Percentiles rank a stretch among this genome's conserved stretches.
Conservation (phyloP, 2,329 filamentous ascomycete genomes). For the Grosmannia huntii region DNA sequence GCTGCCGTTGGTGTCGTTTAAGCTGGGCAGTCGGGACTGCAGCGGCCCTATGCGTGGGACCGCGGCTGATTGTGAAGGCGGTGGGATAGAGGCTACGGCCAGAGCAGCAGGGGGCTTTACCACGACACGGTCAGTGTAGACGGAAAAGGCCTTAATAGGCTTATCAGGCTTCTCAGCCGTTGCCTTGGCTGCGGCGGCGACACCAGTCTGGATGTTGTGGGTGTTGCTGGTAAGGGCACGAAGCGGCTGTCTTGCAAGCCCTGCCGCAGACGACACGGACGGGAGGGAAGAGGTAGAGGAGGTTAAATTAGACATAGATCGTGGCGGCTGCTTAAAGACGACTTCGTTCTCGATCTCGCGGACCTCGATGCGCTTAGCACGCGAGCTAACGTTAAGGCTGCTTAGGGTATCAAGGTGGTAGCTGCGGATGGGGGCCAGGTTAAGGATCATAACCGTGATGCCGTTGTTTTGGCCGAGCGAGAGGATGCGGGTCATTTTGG, state of each 20-base stretch:
- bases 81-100: background rate
- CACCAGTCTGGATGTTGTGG: constrained; percentile 57
- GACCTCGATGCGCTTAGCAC: constrained; percentile 92
- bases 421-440: constrained; percentile 78
- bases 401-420: constrained; percentile 91
- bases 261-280: constrained; percentile 29
- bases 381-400: constrained; percentile 86
- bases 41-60: constrained; percentile 9
- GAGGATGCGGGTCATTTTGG: constrained; percentile 93
- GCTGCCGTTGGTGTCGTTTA: background rate
- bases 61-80: background rate
- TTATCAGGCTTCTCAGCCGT: constrained; percentile 52
- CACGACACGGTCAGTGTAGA: constrained; percentile 60
- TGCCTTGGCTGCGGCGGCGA: constrained; percentile 28
- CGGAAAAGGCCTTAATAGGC: constrained; percentile 71
- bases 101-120: background rate
- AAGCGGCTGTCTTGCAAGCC: constrained; percentile 58
- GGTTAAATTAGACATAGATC: constrained; percentile 15
- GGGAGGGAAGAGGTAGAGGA: constrained; percentile 49
- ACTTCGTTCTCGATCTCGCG: constrained; percentile 93
- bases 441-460: constrained; percentile 91
- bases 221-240: constrained; percentile 57
- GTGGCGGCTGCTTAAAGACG: constrained; percentile 65
- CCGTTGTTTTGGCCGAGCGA: constrained; percentile 91
- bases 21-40: constrained; percentile 18